Conservation (phyloP, 805 yeast species). For the Saturnispora besseyi region DNA sequence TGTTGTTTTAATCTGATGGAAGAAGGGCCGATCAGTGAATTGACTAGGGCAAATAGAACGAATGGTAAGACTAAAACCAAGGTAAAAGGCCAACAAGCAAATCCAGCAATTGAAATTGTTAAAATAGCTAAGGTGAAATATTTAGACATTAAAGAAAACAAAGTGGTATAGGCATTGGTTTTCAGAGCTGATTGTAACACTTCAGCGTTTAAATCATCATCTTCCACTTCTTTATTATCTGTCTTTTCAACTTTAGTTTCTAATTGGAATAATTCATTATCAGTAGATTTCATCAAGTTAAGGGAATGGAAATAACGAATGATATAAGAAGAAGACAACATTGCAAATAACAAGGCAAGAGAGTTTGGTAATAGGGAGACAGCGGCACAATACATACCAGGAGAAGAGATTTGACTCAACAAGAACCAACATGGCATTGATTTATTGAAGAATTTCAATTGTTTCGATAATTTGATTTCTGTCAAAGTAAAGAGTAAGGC, state of each 20-base stretch:
- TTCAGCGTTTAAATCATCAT: conserved; percentile 8
- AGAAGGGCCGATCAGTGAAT: conserved; percentile 7
- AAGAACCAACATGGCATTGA: conserved; percentile 51
- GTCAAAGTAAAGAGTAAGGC: conserved; percentile 34
- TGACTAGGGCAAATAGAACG: conserved; percentile 29
- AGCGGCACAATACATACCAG: conserved; percentile 87
- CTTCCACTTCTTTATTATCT: conserved; percentile 7
- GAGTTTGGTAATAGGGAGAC: conserved; percentile 80
- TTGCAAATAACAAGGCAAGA: conserved; percentile 51
- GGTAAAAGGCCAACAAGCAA: conserved; percentile 89
- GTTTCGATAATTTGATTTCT: conserved; percentile 44
- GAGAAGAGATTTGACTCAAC: conserved; percentile 49
- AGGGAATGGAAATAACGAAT: conserved; percentile 28
- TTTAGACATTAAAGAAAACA: conserved; percentile 15
- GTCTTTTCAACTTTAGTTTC: conserved; percentile 11
- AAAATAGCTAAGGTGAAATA: conserved; percentile 28
- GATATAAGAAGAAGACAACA: conserved; percentile 35
- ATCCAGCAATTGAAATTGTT: conserved; percentile 55
- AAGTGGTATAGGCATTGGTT: conserved; percentile 9
- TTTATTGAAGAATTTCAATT: conserved; percentile 31
- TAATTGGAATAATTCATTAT: conserved; percentile 14
- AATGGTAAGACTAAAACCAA: conserved; percentile 57
- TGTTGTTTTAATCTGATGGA: conserved; percentile 9
- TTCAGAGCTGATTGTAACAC: conserved; percentile 12
- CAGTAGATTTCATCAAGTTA: conserved; percentile 14